Base-by-base conservation (phyloP, 2,329 filamentous ascomycete species). In the Fusarium liriodendri region DNA sequence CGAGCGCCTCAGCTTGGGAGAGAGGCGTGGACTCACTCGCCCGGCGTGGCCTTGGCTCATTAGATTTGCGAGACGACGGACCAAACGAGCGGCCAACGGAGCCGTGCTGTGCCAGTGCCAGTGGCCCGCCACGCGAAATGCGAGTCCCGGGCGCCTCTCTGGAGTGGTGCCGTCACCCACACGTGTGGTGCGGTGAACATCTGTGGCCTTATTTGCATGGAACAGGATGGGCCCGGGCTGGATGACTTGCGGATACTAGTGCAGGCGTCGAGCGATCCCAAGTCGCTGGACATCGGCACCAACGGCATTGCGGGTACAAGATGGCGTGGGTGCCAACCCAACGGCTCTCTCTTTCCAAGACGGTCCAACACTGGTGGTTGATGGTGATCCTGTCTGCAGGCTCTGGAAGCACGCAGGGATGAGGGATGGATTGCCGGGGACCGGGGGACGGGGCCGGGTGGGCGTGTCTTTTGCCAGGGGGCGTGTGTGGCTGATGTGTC, bases 221-320 rank as follows among this genome's bases (percentile, higher is more conserved):
- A 42, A 74, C 42, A 67, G 27, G 66, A 74, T 69, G 61, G 68
- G 66, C 55, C 72, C 67, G 70, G 66, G 65, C 71, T 76, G 68
- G 60, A 78, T 78, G 76, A 77, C 76, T 76, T 77, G 76, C 76
- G 76, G 76, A 78, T 73, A 75, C 73, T 77, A 78, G 76, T 72
- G 73, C 73, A 67, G 69, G 64, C 66, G 59, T 74, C 61, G 65
- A 73, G 72, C 73, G 71, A 77, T 78, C 75, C 75, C 73, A 76
- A 69, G 66, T 70, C 66, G 68, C 65, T 76, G 63, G 69, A 64
- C 69, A 75, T 78, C 69, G 64, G 77, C 73, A 70, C 75, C 76
- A 75, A 76, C 76, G 59, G 71, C 68, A 75, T 73, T 68, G 67
- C 70, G 76, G 73, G 71, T 73, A 74, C 70, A 75, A 62, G 54